Base-by-base conservation (phyloP, 2,329 filamentous ascomycete species). In the Microsporum canis region DNA sequence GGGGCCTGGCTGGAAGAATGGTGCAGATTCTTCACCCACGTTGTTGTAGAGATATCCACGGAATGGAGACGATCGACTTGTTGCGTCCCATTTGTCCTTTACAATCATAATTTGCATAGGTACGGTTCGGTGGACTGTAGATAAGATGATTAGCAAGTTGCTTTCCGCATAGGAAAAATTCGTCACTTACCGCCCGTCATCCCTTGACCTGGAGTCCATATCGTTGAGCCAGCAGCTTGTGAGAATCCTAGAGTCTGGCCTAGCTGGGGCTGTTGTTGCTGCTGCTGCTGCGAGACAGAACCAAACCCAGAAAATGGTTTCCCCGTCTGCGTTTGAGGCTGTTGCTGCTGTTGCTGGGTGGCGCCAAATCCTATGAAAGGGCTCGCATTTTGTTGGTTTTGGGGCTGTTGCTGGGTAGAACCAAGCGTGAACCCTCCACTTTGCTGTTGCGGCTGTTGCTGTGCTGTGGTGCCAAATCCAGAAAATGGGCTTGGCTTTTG, bases 31-130 rank as follows among this genome's bases (percentile, higher is more conserved):
- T 53, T 84, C 79, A 55, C 79, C 77, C 58, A 84, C 83, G 17
- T 80, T 74, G 69, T 86, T 86, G 72, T 87, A 87, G 65, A 86
- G 78, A 70, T 86, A 86, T 51, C 80, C 73, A 63, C 84, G 79
- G 69, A 86, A 82, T 5, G 78, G 78, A 41, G 80, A 84, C 53
- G 75, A 73, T 43, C 75, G 74, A 64, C 70, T 79, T 6, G 72
- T 70, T 0, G 82, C 79, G 55, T 84, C 77, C 84, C 84, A 87
- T 72, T 86, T 86, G 57, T 80, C 76, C 62, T 77, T 76, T n/a
- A 86, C 75, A n/a, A 83, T 79, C 36, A 75, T 72, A 68, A 86
- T 83, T 67, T 86, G 84, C 66, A 83, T 81, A 1, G 79, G 76
- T 34, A 86, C 79, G 23, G 81, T 82, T 68, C 84, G 82, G 70